Evolutionary conservation across 2,329 filamentous ascomycete species (phyloP), one percentile per base, ranked within the genome.

Genomic region (Ascochyta clinopodiicola): DNA sequence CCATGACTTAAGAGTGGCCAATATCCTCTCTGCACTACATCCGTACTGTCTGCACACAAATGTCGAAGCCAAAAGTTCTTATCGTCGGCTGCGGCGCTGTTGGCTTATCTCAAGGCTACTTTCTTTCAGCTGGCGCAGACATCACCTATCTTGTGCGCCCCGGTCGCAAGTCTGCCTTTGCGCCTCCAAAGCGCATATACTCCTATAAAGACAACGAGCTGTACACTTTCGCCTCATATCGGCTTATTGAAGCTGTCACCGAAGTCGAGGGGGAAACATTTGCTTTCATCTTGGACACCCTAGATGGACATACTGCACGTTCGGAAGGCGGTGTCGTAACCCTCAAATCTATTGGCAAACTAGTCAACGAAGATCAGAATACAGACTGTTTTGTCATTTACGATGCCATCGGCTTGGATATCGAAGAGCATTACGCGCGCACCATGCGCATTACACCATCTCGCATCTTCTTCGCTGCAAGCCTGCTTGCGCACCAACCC

Each of bases 71-170:
- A 12, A 59, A 63, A 44, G 42, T 65, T 15, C 57, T 68, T 10
- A 59, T 68, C 21, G 44, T 68, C 31, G 63, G 65, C 21, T 66
- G 63, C 37, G 63, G 65, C 22, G 63, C 66, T 15, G 60, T 65
- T 2, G 66, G 66, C 21, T 47, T 68, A 7, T 44, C 56, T 1
- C 62, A 66, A 46, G 66, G 66, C 4, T 66, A 66, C 34, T 31
- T 56, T 27, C 58, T 68, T 13, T 64, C 61, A 4, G 24, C 44
- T 15, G 61, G 52, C 10, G 60, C 62, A 31, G 53, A 61, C 22
- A 62, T 67, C n/a, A 68, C 61, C 29, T 68, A 58, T 42, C 62
- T 68, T 15, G 66, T 67, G 6, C 63, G 66, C 2, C 61, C 62
- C 4, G 64, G 64, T 32, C 66, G 66, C 31, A 56, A 35, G 24